These are phyloP conservation scores for Chondrus crispus DNA, from an alignment of 23 red algal genomes.

Conservation along the genomic window DNA sequence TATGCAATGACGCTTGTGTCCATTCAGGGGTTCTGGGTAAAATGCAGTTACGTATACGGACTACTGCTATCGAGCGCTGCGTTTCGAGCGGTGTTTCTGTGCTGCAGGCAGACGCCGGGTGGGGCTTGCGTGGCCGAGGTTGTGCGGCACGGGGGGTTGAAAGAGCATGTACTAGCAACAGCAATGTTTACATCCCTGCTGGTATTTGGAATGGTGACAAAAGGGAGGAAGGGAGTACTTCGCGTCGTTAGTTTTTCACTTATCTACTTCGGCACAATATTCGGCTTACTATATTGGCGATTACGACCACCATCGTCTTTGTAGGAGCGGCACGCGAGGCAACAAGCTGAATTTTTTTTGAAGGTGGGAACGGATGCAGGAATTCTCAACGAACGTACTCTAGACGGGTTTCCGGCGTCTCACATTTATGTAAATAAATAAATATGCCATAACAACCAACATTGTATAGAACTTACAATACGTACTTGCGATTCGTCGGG, in stretches of 20 bases:
- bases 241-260: constrained; percentile 44
- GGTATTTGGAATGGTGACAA: constrained; percentile 65
- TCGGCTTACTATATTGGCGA: constrained; percentile 18
- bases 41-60: constrained; percentile 78
- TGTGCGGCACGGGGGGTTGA: neutral
- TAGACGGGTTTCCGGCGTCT: too few species aligned
- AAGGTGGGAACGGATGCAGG: too few species aligned
- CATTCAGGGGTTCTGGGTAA: constrained; percentile 77
- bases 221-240: constrained; percentile 19
- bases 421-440: too few species aligned
- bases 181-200: constrained; percentile 34
- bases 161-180: neutral
- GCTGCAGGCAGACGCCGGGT: neutral
- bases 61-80: constrained; percentile 37
- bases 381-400: too few species aligned
- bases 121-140: neutral
- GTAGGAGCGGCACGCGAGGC: too few species aligned
- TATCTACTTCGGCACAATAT: constrained; percentile 56
- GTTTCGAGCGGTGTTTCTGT: constrained; percentile 51
- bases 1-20: constrained; percentile 47
- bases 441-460: too few species aligned
- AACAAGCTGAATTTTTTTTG: too few species aligned
- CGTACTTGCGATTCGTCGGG: too few species aligned
- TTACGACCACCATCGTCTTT: neutral
- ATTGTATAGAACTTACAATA: too few species aligned